phyloP scores from a whole-genome alignment of 306 rosid genomes.

The Medicago arabica region DNA sequence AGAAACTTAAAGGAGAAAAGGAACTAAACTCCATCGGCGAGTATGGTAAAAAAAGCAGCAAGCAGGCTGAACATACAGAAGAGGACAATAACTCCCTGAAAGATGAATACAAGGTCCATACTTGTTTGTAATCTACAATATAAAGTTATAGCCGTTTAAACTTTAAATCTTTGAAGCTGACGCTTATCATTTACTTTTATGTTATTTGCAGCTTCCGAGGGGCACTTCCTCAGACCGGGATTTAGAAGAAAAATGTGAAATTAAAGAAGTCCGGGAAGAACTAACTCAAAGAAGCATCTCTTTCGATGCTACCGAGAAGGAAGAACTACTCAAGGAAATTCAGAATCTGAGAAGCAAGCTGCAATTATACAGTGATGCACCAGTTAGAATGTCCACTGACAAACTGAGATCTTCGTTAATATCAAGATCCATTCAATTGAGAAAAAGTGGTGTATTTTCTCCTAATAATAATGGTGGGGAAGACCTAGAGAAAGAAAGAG shows the following conservation, averaged over 20 bases:
- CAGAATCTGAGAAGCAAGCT: slow-evolving; percentile 75
- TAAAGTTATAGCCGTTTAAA: slow-evolving; percentile 29
- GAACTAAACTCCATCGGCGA: slow-evolving; percentile 45
- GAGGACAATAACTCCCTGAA: slow-evolving; percentile 31
- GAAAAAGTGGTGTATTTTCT: slow-evolving; percentile 56
- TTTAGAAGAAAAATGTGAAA: slow-evolving; percentile 71
- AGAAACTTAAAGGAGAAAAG: slow-evolving; percentile 58
- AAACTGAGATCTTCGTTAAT: slow-evolving; percentile 78
- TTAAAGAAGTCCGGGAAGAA: slow-evolving; percentile 74
- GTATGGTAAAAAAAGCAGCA: slow-evolving; percentile 49
- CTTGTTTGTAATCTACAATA: slow-evolving; percentile 11
- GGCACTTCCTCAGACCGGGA: slow-evolving; percentile 38
- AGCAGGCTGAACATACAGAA: slow-evolving; percentile 47
- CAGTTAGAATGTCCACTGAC: slow-evolving; percentile 69
- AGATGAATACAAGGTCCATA: slow-evolving; percentile 49
- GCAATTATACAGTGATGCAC: slow-evolving; percentile 56
- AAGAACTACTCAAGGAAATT: slow-evolving; percentile 86
- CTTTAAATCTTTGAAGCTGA: slow-evolving; percentile 32
- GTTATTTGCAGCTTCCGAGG: slow-evolving; percentile 52
- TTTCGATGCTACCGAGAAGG: slow-evolving; percentile 76
- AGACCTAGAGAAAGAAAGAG: slow-evolving; percentile 80
- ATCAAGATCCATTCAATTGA: slow-evolving; percentile 78
- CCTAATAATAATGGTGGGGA: slow-evolving; percentile 52
- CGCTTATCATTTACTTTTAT: slow-evolving; percentile 35
- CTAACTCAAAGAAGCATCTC: slow-evolving; percentile 37